Evolutionary conservation across 305 asterid genomes (phyloP).

Genomic region (Fraxinus velutina): DNA sequence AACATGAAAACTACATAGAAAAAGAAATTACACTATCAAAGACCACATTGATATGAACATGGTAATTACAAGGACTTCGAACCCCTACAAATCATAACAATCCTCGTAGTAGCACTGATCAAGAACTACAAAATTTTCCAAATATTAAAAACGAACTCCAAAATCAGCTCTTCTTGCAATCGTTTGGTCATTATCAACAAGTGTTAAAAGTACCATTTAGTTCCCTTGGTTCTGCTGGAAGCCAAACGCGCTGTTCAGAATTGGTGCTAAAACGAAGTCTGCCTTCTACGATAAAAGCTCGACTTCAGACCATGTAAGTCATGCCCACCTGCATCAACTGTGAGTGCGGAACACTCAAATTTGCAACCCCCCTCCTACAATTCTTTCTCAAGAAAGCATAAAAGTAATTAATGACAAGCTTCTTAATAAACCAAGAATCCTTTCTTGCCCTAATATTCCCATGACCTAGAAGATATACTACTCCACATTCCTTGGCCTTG

Average conservation of each 20-base stretch:
- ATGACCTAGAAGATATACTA: slow-evolving; percentile 93
- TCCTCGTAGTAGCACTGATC: not conserved
- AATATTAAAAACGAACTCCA: slow-evolving; percentile 17
- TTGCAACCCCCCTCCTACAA: slow-evolving; percentile 86
- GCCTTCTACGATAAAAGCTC: slow-evolving; percentile 16
- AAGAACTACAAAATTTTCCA: slow-evolving; percentile 22
- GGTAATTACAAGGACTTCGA: not conserved
- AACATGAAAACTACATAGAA: not conserved
- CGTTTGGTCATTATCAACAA: not conserved
- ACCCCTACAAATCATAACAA: not conserved
- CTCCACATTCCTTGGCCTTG: slow-evolving; percentile 87
- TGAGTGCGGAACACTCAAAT: slow-evolving; percentile 86
- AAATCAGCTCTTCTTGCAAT: slow-evolving; percentile 7
- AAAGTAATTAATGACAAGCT: slow-evolving; percentile 84
- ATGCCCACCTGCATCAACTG: slow-evolving; percentile 91
- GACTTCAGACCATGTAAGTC: slow-evolving; percentile 89
- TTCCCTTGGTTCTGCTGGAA: not conserved
- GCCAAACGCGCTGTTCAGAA: slow-evolving; percentile 9
- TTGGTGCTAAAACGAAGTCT: not conserved
- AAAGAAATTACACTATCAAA: not conserved
- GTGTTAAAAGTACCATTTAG: not conserved
- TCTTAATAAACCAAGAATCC: slow-evolving; percentile 94
- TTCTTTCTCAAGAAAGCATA: slow-evolving; percentile 92
- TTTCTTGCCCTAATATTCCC: slow-evolving; percentile 93
- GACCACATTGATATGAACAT: not conserved